Percentiles rank a stretch among this genome's conserved stretches.
phyloP scores from a whole-genome alignment of 2,329 filamentous ascomycete genomes.

The Clarireedia paspali region DNA sequence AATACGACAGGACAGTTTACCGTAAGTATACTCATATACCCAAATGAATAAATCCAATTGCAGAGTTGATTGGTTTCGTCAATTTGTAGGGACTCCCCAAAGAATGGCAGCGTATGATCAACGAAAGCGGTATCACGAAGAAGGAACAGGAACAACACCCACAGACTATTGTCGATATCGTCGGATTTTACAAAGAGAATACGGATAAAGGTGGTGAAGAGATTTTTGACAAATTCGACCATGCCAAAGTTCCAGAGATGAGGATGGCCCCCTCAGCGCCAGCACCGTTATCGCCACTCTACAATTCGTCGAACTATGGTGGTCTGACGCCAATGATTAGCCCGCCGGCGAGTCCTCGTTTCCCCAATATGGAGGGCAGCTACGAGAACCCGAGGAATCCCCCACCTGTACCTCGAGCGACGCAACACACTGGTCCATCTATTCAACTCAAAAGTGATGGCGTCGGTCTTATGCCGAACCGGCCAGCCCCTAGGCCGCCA shows the following conservation, averaged over 20 bases:
- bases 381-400: conserved; percentile 95
- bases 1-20: conserved; percentile 95
- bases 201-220: conserved; percentile 68
- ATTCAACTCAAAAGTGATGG: conserved; percentile 42
- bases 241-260: conserved; percentile 58
- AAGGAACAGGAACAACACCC: conserved; percentile 94
- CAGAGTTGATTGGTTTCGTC: background rate
- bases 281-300: conserved; percentile 30
- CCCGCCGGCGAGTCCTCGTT: conserved; percentile 76
- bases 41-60: background rate
- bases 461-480: conserved; percentile 62
- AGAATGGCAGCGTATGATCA: conserved; percentile 94
- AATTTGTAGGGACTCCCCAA: conserved; percentile 72
- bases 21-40: conserved; percentile 38
- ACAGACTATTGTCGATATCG: conserved; percentile 89
- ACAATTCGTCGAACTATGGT: conserved; percentile 49
- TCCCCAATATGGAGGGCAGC: conserved; percentile 85
- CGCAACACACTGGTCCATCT: conserved; percentile 27
- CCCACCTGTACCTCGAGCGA: conserved; percentile 66
- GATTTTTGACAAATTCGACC: conserved; percentile 92
- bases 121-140: conserved; percentile 92
- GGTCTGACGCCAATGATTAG: conserved; percentile 44
- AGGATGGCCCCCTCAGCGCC: conserved; percentile 32
- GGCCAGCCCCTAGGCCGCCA: conserved; percentile 85
- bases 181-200: conserved; percentile 96